Conservation (phyloP, 441 rosid species). For the Populus tomentosa region DNA sequence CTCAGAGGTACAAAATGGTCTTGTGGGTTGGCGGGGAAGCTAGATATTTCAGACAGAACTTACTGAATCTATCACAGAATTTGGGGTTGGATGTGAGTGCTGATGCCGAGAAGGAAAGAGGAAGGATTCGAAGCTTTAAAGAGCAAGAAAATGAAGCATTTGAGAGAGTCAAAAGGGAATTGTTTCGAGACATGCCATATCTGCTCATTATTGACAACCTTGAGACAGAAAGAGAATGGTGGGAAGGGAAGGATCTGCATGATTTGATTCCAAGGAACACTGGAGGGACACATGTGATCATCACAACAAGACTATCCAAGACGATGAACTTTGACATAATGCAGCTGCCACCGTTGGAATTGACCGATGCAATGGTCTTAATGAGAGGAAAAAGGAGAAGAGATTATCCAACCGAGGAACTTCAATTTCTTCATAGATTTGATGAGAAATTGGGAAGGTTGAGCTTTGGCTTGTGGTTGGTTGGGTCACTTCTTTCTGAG, state of each 20-base stretch:
- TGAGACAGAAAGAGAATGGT: conserved; percentile 87
- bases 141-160: conserved; percentile 89
- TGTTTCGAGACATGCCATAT: conserved; percentile 82
- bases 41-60: conserved; percentile 73
- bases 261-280: conserved; percentile 86
- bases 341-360: conserved; percentile 51
- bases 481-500: conserved; percentile 77
- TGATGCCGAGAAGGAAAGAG: conserved; percentile 82
- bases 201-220: conserved; percentile 83
- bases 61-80: conserved; percentile 68
- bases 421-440: conserved; percentile 56
- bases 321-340: conserved; percentile 71
- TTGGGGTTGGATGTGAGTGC: conserved; percentile 86
- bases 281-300: conserved; percentile 78
- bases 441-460: conserved; percentile 69
- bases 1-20: conserved; percentile 85
- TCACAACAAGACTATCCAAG: conserved; percentile 75
- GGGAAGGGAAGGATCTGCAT: conserved; percentile 86
- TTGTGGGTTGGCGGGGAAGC: conserved; percentile 93
- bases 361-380: conserved; percentile 65
- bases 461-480: conserved; percentile 69
- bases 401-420: conserved; percentile 56
- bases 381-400: conserved; percentile 67
- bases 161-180: conserved; percentile 75
- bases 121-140: conserved; percentile 72